These are phyloP conservation scores for Claviceps humidiphila DNA, from an alignment of 2,329 filamentous ascomycete species.

Conservation along the genomic window DNA sequence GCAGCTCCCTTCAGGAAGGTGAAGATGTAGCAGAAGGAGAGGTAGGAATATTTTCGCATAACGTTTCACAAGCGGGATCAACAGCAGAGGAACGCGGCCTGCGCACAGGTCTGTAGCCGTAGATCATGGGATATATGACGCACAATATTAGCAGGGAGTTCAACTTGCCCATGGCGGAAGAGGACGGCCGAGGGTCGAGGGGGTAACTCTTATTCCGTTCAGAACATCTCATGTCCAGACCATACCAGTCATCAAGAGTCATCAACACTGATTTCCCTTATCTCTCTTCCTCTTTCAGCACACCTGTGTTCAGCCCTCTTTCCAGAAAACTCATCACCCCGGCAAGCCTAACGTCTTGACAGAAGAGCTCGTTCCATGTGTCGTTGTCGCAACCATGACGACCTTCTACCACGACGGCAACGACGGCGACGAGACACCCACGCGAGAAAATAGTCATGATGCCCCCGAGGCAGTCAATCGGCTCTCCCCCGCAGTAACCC, in stretches of 20 bases:
- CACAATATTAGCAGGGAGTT: not conserved
- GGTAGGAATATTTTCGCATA: too few species aligned
- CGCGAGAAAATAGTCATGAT: slow-evolving; percentile 1
- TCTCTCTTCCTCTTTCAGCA: too few species aligned
- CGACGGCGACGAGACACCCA: not conserved
- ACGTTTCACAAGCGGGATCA: too few species aligned
- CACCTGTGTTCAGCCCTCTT: too few species aligned
- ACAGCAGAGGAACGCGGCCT: too few species aligned
- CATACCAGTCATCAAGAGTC: too few species aligned
- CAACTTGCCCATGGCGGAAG: not conserved
- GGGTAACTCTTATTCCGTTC: too few species aligned
- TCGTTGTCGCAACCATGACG: not conserved
- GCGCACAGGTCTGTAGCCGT: too few species aligned
- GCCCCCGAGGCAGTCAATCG: not conserved
- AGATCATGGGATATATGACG: not conserved
- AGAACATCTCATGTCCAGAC: too few species aligned
- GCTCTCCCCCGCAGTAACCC: not conserved
- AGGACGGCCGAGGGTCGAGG: not conserved
- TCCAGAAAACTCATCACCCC: not conserved
- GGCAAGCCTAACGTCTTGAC: not conserved
- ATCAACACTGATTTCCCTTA: too few species aligned
- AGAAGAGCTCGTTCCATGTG: not conserved
- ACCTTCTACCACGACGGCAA: not conserved
- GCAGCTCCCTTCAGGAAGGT: too few species aligned
- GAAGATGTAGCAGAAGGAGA: too few species aligned